Evolutionary conservation across 352 stramenopile genomes (phyloP).

Genomic region (Globisporangium recalcitrans): DNA sequence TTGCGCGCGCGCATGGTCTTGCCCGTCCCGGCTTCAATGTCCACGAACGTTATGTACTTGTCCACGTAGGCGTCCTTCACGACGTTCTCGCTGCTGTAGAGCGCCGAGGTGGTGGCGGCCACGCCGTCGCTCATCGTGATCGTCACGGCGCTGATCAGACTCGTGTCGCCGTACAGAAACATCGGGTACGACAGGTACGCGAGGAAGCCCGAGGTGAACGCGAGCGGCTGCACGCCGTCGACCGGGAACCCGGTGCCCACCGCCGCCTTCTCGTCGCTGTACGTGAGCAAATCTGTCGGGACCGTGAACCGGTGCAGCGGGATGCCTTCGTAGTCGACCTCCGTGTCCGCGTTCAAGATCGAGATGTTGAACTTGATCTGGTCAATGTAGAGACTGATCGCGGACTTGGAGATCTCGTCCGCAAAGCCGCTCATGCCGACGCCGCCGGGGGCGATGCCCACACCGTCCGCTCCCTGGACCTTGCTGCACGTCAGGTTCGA

Average conservation of each 20-base stretch:
- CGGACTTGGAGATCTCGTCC: neutral
- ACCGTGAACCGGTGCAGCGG: conserved; percentile 22
- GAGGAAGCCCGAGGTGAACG: conserved; percentile 63
- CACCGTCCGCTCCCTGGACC: conserved; percentile 15
- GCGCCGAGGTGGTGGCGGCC: conserved; percentile 25
- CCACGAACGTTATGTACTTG: conserved; percentile 53
- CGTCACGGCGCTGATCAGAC: conserved; percentile 35
- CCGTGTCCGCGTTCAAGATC: conserved; percentile 2
- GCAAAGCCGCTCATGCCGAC: conserved; percentile 17
- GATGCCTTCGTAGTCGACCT: conserved; percentile 9
- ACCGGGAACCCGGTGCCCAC: conserved; percentile 49
- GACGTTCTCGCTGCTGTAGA: conserved; percentile 42
- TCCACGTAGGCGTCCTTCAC: conserved; percentile 36
- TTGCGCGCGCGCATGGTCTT: conserved; percentile 69
- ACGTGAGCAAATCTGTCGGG: conserved; percentile 28
- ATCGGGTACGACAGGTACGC: conserved; percentile 67
- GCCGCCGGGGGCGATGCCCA: conserved; percentile 7
- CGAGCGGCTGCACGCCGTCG: conserved; percentile 58
- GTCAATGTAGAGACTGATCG: conserved; percentile 10
- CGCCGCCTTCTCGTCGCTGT: conserved; percentile 22
- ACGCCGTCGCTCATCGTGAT: conserved; percentile 57
- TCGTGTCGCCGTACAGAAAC: conserved; percentile 56
- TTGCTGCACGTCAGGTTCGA: conserved; percentile 17
- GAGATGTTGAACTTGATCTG: conserved; percentile 19
- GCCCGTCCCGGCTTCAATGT: conserved; percentile 58